Percentiles rank a stretch among this genome's conserved stretches.
These are phyloP conservation scores for Knufia petricola DNA, from an alignment of 2,329 filamentous ascomycete genomes.

Conservation along the genomic window DNA sequence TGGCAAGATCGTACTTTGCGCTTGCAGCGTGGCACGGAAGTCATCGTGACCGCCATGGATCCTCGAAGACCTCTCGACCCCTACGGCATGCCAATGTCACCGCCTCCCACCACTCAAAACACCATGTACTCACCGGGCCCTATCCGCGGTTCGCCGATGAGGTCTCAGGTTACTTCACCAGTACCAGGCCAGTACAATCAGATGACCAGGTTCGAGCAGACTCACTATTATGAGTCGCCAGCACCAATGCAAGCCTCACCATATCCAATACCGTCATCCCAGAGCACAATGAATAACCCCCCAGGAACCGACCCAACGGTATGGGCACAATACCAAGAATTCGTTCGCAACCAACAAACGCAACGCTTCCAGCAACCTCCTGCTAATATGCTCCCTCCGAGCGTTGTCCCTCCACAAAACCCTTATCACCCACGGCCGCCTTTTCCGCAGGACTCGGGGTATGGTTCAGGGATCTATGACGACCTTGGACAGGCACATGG, in stretches of 20 bases:
- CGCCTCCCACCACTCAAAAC: not conserved
- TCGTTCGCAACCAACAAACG: not conserved
- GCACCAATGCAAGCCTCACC: not conserved
- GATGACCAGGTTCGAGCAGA: not conserved
- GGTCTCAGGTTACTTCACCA: not conserved
- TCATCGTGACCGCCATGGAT: not conserved
- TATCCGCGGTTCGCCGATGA: not conserved
- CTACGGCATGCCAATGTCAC: not conserved
- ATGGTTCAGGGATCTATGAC: constrained; percentile 1
- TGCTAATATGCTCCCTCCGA: not conserved
- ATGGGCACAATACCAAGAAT: not conserved
- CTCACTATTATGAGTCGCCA: not conserved
- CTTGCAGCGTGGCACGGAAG: not conserved
- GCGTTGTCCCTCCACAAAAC: not conserved
- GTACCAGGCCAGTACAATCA: not conserved
- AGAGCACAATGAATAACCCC: not conserved
- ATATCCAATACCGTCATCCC: constrained; percentile 1
- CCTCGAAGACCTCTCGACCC: not conserved
- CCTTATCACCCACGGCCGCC: not conserved
- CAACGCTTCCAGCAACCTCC: not conserved
- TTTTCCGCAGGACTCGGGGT: not conserved
- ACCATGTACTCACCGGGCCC: not conserved
- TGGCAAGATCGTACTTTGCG: not conserved
- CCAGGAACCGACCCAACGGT: not conserved
- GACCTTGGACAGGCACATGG: not conserved